These are phyloP conservation scores for Cercospora sp. DNA, from an alignment of 2,329 filamentous ascomycete species.

Conservation along the genomic window DNA sequence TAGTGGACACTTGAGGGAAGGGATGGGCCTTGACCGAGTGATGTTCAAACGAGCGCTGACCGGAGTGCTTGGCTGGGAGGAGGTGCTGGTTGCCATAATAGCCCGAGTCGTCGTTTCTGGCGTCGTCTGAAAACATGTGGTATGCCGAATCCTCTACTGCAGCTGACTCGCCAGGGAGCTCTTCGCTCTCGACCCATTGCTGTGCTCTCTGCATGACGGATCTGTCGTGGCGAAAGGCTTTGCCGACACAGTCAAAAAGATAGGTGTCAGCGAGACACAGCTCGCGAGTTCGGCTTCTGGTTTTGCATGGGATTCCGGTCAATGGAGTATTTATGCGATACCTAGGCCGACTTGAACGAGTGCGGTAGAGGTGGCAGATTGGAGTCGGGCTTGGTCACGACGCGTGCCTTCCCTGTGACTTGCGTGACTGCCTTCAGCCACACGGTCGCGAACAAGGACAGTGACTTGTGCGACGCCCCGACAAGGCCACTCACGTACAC, in stretches of 20 bases:
- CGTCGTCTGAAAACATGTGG: not conserved
- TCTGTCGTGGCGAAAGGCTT: not conserved
- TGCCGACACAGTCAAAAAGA: not conserved
- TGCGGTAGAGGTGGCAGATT: not conserved
- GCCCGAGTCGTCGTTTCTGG: not conserved
- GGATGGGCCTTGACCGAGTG: not conserved
- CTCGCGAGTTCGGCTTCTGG: not conserved
- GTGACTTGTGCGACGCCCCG: not conserved
- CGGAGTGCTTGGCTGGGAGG: not conserved
- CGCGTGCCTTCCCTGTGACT: not conserved
- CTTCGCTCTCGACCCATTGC: not conserved
- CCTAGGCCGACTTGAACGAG: not conserved
- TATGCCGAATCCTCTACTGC: not conserved
- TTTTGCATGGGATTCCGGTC: not conserved
- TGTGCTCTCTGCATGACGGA: not conserved
- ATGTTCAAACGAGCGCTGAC: not conserved
- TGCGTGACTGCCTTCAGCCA: not conserved
- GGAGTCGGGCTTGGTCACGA: not conserved
- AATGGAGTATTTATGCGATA: not conserved
- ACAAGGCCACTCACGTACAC: not conserved
- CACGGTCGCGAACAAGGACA: not conserved
- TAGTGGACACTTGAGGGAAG: not conserved
- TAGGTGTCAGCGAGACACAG: not conserved
- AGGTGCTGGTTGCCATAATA: not conserved
- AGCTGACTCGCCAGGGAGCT: not conserved